A percentile compares a stretch with the other conserved stretches of the same genome.
These are phyloP conservation scores for Nepenthes mirabilis DNA, from an alignment of 148 eudicot genomes.

Conservation along the genomic window DNA sequence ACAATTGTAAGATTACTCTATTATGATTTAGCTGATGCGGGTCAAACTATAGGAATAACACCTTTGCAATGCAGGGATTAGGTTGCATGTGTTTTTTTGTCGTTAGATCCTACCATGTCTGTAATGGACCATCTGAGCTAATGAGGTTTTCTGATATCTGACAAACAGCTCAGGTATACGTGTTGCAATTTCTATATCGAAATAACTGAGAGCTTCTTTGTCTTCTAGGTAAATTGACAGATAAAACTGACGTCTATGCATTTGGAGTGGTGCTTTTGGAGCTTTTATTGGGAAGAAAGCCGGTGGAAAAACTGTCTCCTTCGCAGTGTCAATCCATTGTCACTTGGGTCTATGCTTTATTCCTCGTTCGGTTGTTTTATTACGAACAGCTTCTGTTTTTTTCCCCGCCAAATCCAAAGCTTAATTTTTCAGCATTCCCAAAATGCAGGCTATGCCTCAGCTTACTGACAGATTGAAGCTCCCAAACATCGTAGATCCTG, in stretches of 20 bases:
- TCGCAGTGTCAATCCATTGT: conserved; percentile 81
- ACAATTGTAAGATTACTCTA: no score
- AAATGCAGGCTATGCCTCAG: conserved; percentile 79
- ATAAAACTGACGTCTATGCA: conserved; percentile 91
- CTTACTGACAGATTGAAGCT: conserved; percentile 81
- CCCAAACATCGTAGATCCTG: conserved; percentile 69
- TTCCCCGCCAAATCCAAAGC: not conserved
- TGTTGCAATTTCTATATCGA: not conserved
- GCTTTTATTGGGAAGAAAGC: conserved; percentile 76
- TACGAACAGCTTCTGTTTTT: not conserved
- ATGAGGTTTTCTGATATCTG: not conserved
- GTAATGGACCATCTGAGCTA: no score
- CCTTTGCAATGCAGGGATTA: no score
- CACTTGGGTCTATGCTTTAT: conserved; percentile 53
- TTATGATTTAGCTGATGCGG: no score
- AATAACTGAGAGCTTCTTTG: not conserved
- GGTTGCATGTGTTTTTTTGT: no score
- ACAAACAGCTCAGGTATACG: not conserved
- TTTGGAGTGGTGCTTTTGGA: conserved; percentile 90
- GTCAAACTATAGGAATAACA: no score
- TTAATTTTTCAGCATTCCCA: not conserved
- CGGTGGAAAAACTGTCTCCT: conserved; percentile 69
- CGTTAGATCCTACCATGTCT: no score
- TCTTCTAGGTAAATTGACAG: conserved; percentile 68
- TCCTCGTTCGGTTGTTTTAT: not conserved